Evolutionary conservation across 1,284 basidiomycete genomes (phyloP).

Genomic region (Puccinia horiana): DNA sequence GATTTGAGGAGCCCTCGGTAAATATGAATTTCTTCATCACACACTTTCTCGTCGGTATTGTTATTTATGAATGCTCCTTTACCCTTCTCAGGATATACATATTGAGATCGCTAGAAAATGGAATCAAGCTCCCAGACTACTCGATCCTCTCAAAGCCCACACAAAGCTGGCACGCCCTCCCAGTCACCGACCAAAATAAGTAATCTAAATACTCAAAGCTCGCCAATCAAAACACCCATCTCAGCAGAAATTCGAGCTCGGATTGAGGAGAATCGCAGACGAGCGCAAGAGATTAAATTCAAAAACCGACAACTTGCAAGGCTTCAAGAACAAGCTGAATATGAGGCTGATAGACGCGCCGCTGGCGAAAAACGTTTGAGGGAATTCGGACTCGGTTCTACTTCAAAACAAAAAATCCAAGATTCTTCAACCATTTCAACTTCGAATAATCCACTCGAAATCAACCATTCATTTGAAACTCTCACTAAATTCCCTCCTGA

Average conservation of each 20-base stretch:
- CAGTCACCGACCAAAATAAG: background rate
- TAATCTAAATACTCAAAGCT: background rate
- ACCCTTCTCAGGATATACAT: background rate
- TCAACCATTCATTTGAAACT: conserved; percentile 4
- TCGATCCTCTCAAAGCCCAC: background rate
- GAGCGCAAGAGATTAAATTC: background rate
- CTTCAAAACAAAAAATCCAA: background rate
- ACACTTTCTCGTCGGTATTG: background rate
- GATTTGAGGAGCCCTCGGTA: background rate
- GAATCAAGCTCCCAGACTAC: background rate
- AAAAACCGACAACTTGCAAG: background rate
- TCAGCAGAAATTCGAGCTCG: conserved; percentile 27
- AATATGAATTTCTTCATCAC: background rate
- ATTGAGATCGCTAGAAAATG: background rate
- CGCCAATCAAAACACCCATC: conserved; percentile 14
- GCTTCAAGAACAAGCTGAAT: background rate
- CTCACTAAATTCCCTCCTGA: background rate
- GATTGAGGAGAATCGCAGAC: conserved; percentile 23
- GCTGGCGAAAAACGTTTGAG: conserved; percentile 39
- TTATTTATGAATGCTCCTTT: background rate
- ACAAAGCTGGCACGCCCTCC: background rate
- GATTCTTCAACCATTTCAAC: background rate
- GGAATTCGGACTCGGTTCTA: conserved; percentile 31
- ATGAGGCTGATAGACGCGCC: conserved; percentile 28
- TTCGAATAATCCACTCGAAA: background rate